Evolutionary conservation across 768 basidiomycete genomes (phyloP).

Genomic region (Lentinula sp.): DNA sequence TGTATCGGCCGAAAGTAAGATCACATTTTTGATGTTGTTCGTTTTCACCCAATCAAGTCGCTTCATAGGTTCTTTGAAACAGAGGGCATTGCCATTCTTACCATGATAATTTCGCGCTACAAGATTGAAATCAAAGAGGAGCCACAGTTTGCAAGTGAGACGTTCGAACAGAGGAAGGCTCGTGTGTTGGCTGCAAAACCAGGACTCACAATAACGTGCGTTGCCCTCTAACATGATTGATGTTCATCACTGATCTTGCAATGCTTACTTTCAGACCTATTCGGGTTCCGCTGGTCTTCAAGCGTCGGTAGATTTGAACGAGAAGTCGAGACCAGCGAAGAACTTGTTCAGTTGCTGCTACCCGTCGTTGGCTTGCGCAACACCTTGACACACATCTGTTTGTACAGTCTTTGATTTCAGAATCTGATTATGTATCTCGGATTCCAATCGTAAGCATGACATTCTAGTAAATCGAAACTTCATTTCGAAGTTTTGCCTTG

Average conservation of each 20-base stretch:
- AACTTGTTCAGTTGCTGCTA: too few relatives aligned
- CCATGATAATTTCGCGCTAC: conserved; percentile 40
- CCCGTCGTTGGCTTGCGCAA: too few relatives aligned
- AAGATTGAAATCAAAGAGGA: conserved; percentile 45
- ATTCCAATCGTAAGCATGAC: too few relatives aligned
- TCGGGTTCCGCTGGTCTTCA: conserved; percentile 27
- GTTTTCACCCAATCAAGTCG: background rate
- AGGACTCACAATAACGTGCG: conserved; percentile 41
- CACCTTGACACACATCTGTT: too few relatives aligned
- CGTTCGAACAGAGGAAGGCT: conserved; percentile 37
- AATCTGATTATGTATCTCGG: too few relatives aligned
- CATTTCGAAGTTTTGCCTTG: too few relatives aligned
- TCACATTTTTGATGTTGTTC: background rate
- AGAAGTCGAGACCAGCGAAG: too few relatives aligned
- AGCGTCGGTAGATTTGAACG: conserved; percentile 12
- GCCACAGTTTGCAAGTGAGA: conserved; percentile 38
- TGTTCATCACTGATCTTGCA: background rate
- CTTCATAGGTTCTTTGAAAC: conserved; percentile 42
- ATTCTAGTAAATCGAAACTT: too few relatives aligned
- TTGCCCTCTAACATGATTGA: conserved; percentile 3
- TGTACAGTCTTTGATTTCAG: too few relatives aligned
- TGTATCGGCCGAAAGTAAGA: conserved; percentile 38
- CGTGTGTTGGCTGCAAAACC: conserved; percentile 30
- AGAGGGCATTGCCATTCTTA: conserved; percentile 45
- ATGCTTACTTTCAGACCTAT: conserved; percentile 18